phyloP scores from a whole-genome alignment of 768 basidiomycete species.

The Boletus subparvulus region DNA sequence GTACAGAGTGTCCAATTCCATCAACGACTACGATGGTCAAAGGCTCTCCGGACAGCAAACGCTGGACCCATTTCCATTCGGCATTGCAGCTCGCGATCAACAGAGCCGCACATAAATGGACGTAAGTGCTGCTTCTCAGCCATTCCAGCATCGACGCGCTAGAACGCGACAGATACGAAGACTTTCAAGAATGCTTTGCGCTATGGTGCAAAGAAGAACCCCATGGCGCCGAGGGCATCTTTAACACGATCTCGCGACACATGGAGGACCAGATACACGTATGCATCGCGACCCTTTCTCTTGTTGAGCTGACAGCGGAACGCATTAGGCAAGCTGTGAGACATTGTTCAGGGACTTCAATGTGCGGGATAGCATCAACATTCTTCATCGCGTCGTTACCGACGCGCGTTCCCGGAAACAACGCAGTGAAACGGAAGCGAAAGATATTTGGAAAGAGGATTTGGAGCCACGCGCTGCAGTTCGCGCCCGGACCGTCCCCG shows the following conservation, averaged over 20 bases:
- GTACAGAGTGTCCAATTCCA: not conserved
- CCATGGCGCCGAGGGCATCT: constrained; percentile 58
- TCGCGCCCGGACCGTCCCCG: constrained; percentile 60
- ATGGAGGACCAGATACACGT: constrained; percentile 63
- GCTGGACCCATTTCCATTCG: constrained; percentile 52
- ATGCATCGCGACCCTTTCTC: not conserved
- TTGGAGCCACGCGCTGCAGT: constrained; percentile 63
- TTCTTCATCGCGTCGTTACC: constrained; percentile 63
- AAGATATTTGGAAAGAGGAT: constrained; percentile 65
- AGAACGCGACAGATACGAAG: constrained; percentile 40
- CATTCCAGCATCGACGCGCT: not conserved
- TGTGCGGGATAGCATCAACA: constrained; percentile 68
- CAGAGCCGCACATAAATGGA: constrained; percentile 53
- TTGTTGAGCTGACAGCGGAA: not conserved
- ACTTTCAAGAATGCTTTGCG: constrained; percentile 64
- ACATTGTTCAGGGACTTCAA: constrained; percentile 67
- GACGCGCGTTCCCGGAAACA: constrained; percentile 60
- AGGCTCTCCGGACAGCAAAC: constrained; percentile 38
- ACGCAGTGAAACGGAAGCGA: constrained; percentile 39
- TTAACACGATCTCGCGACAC: constrained; percentile 66
- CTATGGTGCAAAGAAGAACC: constrained; percentile 65
- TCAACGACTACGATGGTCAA: constrained; percentile 19
- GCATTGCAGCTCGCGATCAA: constrained; percentile 54
- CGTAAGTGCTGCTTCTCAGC: constrained; percentile 34
- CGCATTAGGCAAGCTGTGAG: constrained; percentile 63